Percentiles rank a stretch among this genome's conserved stretches.
These are phyloP conservation scores for Pochonia chlamydosporia DNA, from an alignment of 2,329 filamentous ascomycete genomes.

Conservation along the genomic window DNA sequence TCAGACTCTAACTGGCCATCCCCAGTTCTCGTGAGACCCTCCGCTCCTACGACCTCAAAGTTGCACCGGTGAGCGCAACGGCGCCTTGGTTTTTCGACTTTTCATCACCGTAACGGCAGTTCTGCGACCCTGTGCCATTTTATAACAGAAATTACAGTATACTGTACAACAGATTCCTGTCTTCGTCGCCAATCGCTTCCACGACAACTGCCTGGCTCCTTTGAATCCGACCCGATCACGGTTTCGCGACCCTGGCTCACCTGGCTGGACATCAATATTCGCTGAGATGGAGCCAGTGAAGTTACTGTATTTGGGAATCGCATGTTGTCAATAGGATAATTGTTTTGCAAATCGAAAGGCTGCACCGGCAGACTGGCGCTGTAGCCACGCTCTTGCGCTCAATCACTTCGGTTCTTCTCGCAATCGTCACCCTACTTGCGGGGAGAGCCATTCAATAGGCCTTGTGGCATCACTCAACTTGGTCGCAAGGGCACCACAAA, in stretches of 20 bases:
- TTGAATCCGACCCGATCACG: neutral
- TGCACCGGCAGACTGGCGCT: constrained; percentile 8
- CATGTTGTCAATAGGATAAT: constrained; percentile 8
- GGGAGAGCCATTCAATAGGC: neutral
- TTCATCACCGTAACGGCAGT: neutral
- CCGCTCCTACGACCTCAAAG: constrained; percentile 3
- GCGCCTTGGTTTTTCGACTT: neutral
- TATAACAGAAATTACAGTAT: neutral
- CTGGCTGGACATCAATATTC: constrained; percentile 15
- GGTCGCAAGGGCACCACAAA: neutral
- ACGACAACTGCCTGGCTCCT: neutral
- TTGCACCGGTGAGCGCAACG: neutral
- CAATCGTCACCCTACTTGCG: constrained; percentile 13
- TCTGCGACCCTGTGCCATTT: neutral
- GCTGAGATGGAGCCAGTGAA: constrained; percentile 35
- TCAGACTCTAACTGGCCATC: neutral
- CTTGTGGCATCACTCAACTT: constrained; percentile 3
- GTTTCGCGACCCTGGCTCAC: constrained; percentile 1
- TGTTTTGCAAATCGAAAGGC: constrained; percentile 1
- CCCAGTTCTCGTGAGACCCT: constrained; percentile 5
- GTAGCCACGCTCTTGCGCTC: constrained; percentile 9
- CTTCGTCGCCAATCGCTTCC: neutral
- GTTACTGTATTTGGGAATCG: constrained; percentile 15
- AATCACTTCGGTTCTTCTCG: constrained; percentile 7
- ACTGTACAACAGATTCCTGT: neutral